phyloP scores from a whole-genome alignment of 352 stramenopile species.

The Phytophthora ohioensis region DNA sequence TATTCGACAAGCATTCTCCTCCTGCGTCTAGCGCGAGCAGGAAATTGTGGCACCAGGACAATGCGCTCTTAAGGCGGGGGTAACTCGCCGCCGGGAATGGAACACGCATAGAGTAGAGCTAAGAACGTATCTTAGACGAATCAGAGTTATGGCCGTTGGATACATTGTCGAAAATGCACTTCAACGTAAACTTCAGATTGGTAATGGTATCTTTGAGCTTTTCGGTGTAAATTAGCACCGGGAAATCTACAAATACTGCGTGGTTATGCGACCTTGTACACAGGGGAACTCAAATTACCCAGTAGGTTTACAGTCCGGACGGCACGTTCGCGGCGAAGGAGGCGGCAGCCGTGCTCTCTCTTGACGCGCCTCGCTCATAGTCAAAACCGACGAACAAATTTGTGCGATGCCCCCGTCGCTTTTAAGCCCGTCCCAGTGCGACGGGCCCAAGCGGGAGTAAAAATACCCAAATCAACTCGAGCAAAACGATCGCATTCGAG shows the following conservation, averaged over 20 bases:
- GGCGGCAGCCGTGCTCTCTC: neutral
- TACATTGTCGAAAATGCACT: constrained; percentile 14
- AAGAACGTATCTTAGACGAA: constrained; percentile 26
- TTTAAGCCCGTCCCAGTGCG: constrained; percentile 25
- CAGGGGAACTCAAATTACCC: neutral
- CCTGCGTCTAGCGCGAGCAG: neutral
- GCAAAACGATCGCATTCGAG: constrained; percentile 11
- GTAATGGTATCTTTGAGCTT: constrained; percentile 8
- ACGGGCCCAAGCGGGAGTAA: neutral
- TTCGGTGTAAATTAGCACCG: constrained; percentile 29
- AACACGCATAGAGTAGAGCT: constrained; percentile 11
- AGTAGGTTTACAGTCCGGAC: neutral
- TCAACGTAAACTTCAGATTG: constrained; percentile 35
- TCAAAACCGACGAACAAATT: constrained; percentile 12
- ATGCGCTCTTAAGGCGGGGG: constrained; percentile 12
- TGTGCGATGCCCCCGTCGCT: neutral
- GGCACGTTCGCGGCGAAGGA: constrained; percentile 11
- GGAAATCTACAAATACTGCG: constrained; percentile 22
- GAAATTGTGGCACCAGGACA: constrained; percentile 5
- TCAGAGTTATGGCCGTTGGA: constrained; percentile 25
- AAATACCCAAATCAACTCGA: constrained; percentile 15
- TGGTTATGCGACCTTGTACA: constrained; percentile 25
- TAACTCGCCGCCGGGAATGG: constrained; percentile 4
- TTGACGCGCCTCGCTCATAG: neutral
- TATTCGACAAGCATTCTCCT: constrained; percentile 30